A percentile compares a stretch with the other conserved stretches of the same genome.
Evolutionary conservation across 768 basidiomycete genomes (phyloP).

Genomic region (Termitomyces sp.): DNA sequence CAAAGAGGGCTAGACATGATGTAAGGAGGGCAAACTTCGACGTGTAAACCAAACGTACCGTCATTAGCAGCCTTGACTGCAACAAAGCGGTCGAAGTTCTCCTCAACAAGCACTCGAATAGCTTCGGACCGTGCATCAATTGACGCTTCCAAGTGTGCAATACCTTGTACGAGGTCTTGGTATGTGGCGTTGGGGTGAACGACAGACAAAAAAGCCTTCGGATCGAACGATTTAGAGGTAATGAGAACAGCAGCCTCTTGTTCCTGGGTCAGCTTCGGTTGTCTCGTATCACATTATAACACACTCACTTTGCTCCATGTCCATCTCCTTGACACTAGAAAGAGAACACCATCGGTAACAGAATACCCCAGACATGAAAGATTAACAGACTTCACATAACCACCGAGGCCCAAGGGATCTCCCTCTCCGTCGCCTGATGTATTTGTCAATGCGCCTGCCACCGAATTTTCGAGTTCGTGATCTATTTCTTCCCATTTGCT

Average conservation of each 20-base stretch:
- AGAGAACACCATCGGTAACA: constrained; percentile 2
- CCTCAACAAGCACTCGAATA: constrained; percentile 92
- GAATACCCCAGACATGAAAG: not conserved
- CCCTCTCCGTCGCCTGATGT: constrained; percentile 56
- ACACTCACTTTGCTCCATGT: constrained; percentile 72
- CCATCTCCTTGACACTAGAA: constrained; percentile 59
- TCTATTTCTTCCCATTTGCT: constrained; percentile 92
- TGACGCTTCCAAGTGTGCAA: constrained; percentile 66
- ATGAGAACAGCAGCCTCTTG: constrained; percentile 80
- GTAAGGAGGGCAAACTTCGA: constrained; percentile 6
- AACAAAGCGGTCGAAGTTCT: constrained; percentile 97
- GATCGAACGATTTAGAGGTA: constrained; percentile 93
- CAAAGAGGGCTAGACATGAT: constrained; percentile 62
- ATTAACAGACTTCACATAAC: constrained; percentile 48
- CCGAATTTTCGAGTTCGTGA: constrained; percentile 75
- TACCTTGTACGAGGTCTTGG: constrained; percentile 82
- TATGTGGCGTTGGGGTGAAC: constrained; percentile 95
- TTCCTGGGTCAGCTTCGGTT: not conserved
- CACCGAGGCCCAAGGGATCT: constrained; percentile 80
- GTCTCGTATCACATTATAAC: not conserved
- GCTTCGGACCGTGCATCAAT: constrained; percentile 93
- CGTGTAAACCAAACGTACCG: constrained; percentile 42
- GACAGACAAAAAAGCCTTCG: constrained; percentile 86
- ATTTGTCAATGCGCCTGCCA: constrained; percentile 66
- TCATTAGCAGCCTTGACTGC: constrained; percentile 97